These are phyloP conservation scores for Rhynchosporium secalis DNA, from an alignment of 2,329 filamentous ascomycete species.

Conservation along the genomic window DNA sequence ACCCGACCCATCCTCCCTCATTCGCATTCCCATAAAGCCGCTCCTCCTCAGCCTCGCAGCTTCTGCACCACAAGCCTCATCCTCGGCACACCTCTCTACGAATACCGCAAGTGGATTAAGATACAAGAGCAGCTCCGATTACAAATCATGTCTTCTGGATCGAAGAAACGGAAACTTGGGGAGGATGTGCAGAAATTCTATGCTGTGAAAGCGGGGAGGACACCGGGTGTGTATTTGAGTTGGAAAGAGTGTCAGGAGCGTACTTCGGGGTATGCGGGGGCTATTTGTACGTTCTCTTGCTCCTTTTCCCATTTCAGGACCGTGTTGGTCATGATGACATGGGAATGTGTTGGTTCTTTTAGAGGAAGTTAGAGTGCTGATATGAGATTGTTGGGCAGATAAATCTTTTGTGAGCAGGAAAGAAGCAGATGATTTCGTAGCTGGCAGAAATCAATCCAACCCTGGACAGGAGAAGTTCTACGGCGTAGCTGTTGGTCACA, in stretches of 20 bases:
- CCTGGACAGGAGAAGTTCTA: constrained; percentile 52
- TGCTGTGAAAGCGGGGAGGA: constrained; percentile 57
- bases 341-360: too few species aligned
- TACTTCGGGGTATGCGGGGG: constrained; percentile 61
- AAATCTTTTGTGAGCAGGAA: constrained; percentile 73
- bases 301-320: neutral
- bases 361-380: neutral
- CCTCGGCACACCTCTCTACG: constrained; percentile 3
- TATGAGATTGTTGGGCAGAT: constrained; percentile 51
- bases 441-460: constrained; percentile 52
- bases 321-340: neutral
- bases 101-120: constrained; percentile 10
- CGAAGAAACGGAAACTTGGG: constrained; percentile 36
- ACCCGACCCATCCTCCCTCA: constrained; percentile 10
- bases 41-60: constrained; percentile 4
- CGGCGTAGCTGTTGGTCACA: constrained; percentile 59
- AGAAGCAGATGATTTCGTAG: constrained; percentile 78
- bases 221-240: constrained; percentile 60
- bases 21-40: constrained; percentile 7
- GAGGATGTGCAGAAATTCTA: constrained; percentile 55
- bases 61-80: constrained; percentile 9
- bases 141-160: constrained; percentile 18
- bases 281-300: constrained; percentile 58
- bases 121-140: neutral
- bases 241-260: constrained; percentile 63